Evolutionary conservation across 192 early-diverging fungal species (phyloP).

Genomic region (Coemansia sp.): DNA sequence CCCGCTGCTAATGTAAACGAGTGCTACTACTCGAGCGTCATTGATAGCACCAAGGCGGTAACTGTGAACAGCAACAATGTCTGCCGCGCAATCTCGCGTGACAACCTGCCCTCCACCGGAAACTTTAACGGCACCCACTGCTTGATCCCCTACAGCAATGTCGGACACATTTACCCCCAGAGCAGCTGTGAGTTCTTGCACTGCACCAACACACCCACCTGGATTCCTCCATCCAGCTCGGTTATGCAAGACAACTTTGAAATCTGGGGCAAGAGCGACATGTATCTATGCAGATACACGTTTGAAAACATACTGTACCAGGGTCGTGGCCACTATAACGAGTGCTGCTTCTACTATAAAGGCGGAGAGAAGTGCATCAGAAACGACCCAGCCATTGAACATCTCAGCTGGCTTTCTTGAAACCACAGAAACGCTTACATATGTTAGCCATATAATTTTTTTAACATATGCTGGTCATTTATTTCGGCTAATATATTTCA

Average conservation of each 20-base stretch:
- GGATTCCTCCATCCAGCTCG: neutral
- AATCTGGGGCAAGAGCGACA: neutral
- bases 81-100: neutral
- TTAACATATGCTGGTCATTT: too few species aligned
- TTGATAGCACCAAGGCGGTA: neutral
- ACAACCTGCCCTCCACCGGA: neutral
- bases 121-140: constrained; percentile 1
- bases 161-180: neutral
- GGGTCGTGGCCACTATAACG: neutral
- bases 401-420: constrained; percentile 9
- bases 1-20: neutral
- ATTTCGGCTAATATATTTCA: too few species aligned
- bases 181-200: neutral
- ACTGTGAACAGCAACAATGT: neutral
- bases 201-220: neutral
- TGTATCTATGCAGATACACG: neutral
- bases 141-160: neutral
- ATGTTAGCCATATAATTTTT: too few species aligned
- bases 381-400: constrained; percentile 1
- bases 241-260: neutral
- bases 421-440: too few species aligned
- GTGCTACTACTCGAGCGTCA: neutral
- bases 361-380: constrained; percentile 18
- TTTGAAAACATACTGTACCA: neutral
- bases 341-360: neutral